Evolutionary conservation across 1,284 basidiomycete species (phyloP).

Genomic region (Leccinum pseudoinsigne): DNA sequence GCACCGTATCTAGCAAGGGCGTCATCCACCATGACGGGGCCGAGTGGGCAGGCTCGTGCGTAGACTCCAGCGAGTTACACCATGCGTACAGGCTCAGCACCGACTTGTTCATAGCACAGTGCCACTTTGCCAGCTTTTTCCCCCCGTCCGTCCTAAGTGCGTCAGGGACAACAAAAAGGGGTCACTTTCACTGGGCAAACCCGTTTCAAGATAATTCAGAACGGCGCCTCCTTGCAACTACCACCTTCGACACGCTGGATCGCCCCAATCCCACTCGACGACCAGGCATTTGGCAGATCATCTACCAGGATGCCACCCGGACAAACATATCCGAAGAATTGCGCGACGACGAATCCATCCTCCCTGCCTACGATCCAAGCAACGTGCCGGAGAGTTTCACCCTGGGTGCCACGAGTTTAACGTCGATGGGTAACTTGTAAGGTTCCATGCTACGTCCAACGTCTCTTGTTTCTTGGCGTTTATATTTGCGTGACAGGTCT

Average conservation of each 20-base stretch:
- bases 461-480: background rate
- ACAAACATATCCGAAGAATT: background rate
- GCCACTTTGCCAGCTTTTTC: background rate
- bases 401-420: background rate
- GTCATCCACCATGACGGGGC: background rate
- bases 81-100: background rate
- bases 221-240: background rate
- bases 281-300: constrained; percentile 25
- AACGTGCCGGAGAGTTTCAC: background rate
- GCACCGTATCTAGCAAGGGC: too few relatives aligned
- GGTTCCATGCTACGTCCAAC: background rate
- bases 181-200: background rate
- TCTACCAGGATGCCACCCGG: constrained; percentile 21
- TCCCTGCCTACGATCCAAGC: constrained; percentile 25
- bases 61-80: background rate
- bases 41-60: background rate
- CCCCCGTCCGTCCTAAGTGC: background rate
- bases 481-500: constrained; percentile 3
- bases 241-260: constrained; percentile 18
- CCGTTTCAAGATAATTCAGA: background rate
- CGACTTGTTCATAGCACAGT: background rate
- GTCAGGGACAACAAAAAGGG: background rate
- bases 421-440: constrained; percentile 8
- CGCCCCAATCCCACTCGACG: constrained; percentile 6
- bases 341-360: constrained; percentile 17